phyloP scores from a whole-genome alignment of 805 yeast species.

The Wickerhamomyces kurtzmanii region DNA sequence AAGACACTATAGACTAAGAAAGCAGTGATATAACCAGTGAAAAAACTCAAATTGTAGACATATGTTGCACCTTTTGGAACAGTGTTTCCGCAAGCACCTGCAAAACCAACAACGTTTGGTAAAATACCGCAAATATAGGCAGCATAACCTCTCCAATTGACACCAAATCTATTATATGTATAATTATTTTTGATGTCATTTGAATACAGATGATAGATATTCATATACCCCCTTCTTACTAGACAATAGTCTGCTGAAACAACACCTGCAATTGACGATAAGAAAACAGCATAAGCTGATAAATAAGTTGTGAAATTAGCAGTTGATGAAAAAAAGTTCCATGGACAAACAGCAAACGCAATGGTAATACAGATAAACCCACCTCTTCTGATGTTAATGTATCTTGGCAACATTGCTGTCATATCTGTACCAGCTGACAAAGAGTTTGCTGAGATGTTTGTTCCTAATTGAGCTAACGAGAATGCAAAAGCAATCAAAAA shows the following conservation, averaged over 20 bases:
- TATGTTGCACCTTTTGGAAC: conserved; percentile 75
- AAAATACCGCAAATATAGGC: conserved; percentile 76
- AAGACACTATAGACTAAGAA: conserved; percentile 43
- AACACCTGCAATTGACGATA: conserved; percentile 78
- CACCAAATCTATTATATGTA: conserved; percentile 51
- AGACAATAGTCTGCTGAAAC: conserved; percentile 58
- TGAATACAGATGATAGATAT: conserved; percentile 54
- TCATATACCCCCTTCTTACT: conserved; percentile 64
- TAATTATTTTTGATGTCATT: conserved; percentile 34
- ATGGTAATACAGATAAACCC: conserved; percentile 66
- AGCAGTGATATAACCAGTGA: conserved; percentile 62
- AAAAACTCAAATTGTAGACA: conserved; percentile 66
- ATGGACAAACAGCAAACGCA: conserved; percentile 69
- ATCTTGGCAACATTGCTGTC: conserved; percentile 55
- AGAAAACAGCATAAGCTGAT: conserved; percentile 73
- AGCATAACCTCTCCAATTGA: conserved; percentile 76
- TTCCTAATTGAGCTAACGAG: conserved; percentile 69
- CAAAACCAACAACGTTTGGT: conserved; percentile 83
- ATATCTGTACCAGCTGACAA: conserved; percentile 67
- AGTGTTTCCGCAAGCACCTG: conserved; percentile 67
- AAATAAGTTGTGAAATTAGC: conserved; percentile 72
- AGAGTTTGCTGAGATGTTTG: conserved; percentile 66
- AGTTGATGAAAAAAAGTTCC: conserved; percentile 66
- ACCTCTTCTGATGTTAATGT: conserved; percentile 70
- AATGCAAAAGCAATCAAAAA: conserved; percentile 65